phyloP scores from a whole-genome alignment of 208 protist species.

The Leishmania major region DNA sequence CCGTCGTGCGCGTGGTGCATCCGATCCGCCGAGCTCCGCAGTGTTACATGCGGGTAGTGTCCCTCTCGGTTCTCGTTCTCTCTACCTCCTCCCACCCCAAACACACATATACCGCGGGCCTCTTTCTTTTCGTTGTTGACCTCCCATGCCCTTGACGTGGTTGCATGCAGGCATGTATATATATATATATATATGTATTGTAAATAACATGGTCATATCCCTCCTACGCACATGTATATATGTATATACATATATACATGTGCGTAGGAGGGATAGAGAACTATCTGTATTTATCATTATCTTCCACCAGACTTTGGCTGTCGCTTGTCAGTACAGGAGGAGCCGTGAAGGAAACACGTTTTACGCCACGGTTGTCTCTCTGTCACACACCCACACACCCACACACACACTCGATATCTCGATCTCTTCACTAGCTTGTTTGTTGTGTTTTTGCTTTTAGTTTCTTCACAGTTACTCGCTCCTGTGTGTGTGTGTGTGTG shows the following conservation, averaged over 20 bases:
- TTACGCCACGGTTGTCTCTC: background rate
- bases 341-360: background rate
- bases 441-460: background rate
- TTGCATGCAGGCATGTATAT: background rate
- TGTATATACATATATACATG: no score
- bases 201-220: no score
- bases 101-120: background rate
- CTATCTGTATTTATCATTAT: no score
- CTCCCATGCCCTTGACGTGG: background rate
- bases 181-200: no score
- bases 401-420: no score
- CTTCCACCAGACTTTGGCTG: no score
- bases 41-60: background rate
- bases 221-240: no score
- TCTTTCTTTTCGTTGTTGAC: background rate
- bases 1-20: background rate
- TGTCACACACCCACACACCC: background rate
- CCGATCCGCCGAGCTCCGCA: background rate
- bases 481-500: no score
- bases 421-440: no score
- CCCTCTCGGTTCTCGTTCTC: background rate
- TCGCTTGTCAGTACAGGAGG: background rate
- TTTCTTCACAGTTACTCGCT: no score
- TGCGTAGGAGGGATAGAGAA: no score
- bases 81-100: no score